These are phyloP conservation scores for Pleodorina starrii DNA, from an alignment of 139 green algal species.

Conservation along the genomic window DNA sequence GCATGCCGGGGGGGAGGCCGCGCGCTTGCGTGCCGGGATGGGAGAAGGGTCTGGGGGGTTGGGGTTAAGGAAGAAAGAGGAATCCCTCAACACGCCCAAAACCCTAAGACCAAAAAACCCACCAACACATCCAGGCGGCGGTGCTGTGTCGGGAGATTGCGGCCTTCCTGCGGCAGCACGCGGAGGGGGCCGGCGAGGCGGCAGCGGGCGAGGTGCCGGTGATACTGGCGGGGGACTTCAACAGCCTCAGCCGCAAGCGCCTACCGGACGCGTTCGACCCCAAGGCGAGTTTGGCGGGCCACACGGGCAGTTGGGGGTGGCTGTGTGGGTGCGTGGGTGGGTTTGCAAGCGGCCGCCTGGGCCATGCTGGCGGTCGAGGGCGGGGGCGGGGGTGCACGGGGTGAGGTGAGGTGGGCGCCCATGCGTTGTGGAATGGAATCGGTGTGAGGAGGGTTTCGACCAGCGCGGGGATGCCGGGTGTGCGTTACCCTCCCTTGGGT, in stretches of 20 bases:
- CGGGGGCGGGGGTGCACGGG: background rate
- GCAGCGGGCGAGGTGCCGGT: constrained; percentile 37
- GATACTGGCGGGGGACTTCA: constrained; percentile 67
- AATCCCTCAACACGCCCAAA: too few relatives aligned
- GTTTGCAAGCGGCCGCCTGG: background rate
- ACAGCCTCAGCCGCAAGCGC: constrained; percentile 54
- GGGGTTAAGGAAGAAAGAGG: too few relatives aligned
- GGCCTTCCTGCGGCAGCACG: constrained; percentile 26
- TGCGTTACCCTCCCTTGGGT: background rate
- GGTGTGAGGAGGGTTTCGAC: background rate
- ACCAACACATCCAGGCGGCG: constrained; percentile 31
- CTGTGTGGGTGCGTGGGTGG: background rate
- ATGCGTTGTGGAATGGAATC: background rate
- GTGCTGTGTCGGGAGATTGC: constrained; percentile 49
- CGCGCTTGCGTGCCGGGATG: too few relatives aligned
- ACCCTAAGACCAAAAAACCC: background rate
- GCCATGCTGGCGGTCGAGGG: background rate
- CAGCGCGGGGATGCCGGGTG: background rate
- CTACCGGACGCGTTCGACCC: constrained; percentile 49
- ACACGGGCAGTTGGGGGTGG: background rate
- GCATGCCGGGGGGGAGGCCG: too few relatives aligned
- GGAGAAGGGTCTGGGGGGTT: too few relatives aligned
- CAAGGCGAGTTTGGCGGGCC: background rate
- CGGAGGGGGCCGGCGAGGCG: background rate
- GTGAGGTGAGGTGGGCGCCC: background rate